Conservation (phyloP, 169 alveolate species). For the Plasmodium inui region DNA sequence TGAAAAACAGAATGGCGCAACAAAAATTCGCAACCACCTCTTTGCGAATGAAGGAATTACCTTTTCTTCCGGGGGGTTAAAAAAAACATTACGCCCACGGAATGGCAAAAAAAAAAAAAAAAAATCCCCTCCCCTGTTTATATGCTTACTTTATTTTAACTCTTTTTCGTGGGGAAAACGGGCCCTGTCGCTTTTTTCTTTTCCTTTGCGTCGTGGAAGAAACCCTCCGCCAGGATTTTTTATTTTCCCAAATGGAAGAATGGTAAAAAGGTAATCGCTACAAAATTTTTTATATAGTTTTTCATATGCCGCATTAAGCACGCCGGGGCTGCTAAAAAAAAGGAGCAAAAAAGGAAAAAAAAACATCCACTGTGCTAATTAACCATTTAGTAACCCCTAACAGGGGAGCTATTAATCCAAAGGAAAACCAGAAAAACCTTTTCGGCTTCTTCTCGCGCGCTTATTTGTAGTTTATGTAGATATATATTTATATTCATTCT, state of each 20-base stretch:
- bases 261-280: background rate
- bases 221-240: background rate
- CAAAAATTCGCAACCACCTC: background rate
- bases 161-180: background rate
- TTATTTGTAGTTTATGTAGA: background rate
- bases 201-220: background rate
- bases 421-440: background rate
- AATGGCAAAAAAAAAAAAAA: background rate
- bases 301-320: background rate
- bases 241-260: background rate
- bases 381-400: background rate
- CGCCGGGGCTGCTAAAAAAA: background rate
- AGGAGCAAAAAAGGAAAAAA: too few species aligned
- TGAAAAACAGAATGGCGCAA: background rate
- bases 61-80: background rate
- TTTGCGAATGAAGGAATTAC: background rate
- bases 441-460: background rate
- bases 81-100: background rate
- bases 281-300: background rate
- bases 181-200: background rate
- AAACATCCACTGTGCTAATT: background rate
- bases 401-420: background rate
- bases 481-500: too few species aligned
- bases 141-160: background rate
- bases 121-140: background rate